These are phyloP conservation scores for Corymbia calophylla DNA, from an alignment of 441 rosid species.

Conservation along the genomic window DNA sequence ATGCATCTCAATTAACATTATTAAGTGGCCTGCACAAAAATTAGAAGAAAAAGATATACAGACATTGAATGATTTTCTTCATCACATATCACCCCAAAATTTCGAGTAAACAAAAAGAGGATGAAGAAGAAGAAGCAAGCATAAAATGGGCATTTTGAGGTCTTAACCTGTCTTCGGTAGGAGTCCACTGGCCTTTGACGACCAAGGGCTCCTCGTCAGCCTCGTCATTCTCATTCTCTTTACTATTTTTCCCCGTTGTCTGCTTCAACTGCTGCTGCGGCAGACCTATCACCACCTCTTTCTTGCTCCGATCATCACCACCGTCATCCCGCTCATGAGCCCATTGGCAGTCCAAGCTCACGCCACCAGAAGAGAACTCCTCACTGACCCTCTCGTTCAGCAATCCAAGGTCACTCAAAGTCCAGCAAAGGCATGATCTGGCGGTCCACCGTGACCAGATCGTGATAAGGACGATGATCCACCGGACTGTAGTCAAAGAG, in stretches of 20 bases:
- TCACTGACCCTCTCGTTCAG: neutral
- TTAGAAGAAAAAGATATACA: too few species aligned
- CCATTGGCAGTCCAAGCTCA: neutral
- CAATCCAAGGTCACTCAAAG: neutral
- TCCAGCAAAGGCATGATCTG: neutral
- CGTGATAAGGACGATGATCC: neutral
- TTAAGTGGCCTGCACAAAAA: too few species aligned
- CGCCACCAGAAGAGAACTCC: slow-evolving; percentile 10
- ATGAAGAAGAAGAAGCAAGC: too few species aligned
- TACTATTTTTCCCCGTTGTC: slow-evolving; percentile 1
- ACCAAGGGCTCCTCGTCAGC: slow-evolving; percentile 8
- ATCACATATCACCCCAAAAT: too few species aligned
- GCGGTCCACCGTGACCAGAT: neutral
- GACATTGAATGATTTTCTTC: too few species aligned
- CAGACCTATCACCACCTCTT: neutral
- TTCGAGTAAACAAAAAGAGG: too few species aligned
- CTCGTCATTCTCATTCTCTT: slow-evolving; percentile 9
- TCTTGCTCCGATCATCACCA: neutral
- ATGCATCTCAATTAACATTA: too few species aligned
- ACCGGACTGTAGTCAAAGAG: neutral
- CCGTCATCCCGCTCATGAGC: neutral
- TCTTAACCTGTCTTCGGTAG: fast-evolving
- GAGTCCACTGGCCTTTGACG: too few species aligned
- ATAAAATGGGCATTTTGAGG: too few species aligned
- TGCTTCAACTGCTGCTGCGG: neutral